Evolutionary conservation across 495 filamentous ascomycete species (phyloP), one percentile per base, ranked within the genome.

Genomic region (Penicillium fimorum): DNA sequence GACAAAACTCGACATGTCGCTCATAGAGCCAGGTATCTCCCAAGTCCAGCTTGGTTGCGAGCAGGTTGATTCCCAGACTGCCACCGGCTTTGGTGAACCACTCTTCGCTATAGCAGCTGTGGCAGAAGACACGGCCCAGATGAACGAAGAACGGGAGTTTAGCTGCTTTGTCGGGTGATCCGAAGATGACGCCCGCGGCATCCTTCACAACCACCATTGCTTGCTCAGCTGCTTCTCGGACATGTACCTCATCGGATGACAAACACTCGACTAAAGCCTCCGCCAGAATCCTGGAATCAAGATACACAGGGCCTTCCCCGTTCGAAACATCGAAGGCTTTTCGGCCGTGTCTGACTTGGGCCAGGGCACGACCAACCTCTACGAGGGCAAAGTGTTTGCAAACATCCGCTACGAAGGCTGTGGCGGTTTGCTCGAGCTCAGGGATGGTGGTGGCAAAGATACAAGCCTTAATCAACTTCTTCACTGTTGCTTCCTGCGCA

Each of bases 31-130:
- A 99, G 18, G 76, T 63, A 59, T 96, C 89, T 8, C 92, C 89
- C 41, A 97, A 76, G 49, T 91, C 85, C 46, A 97, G 69, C 62
- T 91, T 84, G 13, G 86, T 89, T 4, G 88, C 83, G 47, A 96
- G 76, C 41, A 92, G 79, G 59, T 91, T 85, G 53, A 99, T 96
- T 44, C 95, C 95, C 20, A 93, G 70, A 37, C 88, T 90, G 15
- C 95, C 95, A 55, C 92, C 93, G 18, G 90, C 85, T 65, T 99
- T 99, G 13, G 91, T 89, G 64, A 92, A 97, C 95, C 95, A 99
- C 59, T 97, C 92, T 67, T 97, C 92, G 60, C 92, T 90, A 56
- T 96, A 88, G 66, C 95, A 99, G 58, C 89, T 89, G 69, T 99
- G 95, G 60, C 88, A 91, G 71, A 97, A 96, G 0, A 84, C 82